These are phyloP conservation scores for Rheum nobile DNA, from an alignment of 148 eudicot species.

Conservation along the genomic window DNA sequence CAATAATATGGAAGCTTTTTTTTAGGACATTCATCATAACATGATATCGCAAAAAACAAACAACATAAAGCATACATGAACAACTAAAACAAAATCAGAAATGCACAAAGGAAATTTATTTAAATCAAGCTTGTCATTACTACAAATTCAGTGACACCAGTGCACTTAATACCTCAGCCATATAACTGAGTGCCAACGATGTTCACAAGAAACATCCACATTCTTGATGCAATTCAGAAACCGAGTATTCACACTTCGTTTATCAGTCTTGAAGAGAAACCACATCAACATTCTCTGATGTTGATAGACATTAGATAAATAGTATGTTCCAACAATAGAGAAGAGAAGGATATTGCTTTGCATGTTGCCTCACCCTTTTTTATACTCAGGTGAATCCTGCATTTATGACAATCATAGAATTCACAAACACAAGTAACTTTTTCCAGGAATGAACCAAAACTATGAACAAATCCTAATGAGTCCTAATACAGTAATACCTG, in stretches of 20 bases:
- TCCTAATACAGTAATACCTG: slow-evolving; percentile 16
- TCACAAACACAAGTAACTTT: background rate
- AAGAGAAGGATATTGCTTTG: slow-evolving; percentile 13
- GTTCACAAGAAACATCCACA: too few species aligned
- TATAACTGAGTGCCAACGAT: too few species aligned
- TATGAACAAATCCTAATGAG: background rate
- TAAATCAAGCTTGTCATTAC: background rate
- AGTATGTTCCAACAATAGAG: background rate
- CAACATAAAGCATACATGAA: background rate
- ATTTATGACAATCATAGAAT: background rate
- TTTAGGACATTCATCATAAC: too few species aligned
- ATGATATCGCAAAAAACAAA: too few species aligned
- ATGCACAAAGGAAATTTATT: background rate
- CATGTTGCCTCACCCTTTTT: slow-evolving; percentile 14
- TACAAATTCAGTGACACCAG: too few species aligned
- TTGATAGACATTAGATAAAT: background rate
- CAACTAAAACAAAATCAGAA: background rate
- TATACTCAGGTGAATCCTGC: slow-evolving; percentile 12
- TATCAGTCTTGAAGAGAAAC: background rate
- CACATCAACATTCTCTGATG: background rate
- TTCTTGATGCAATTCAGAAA: too few species aligned
- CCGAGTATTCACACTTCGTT: too few species aligned
- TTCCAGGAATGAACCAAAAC: background rate
- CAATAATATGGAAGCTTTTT: too few species aligned
- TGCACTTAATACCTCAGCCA: too few species aligned